Base-by-base conservation (phyloP, 2,329 filamentous ascomycete genomes). In the Cadophora gregata region DNA sequence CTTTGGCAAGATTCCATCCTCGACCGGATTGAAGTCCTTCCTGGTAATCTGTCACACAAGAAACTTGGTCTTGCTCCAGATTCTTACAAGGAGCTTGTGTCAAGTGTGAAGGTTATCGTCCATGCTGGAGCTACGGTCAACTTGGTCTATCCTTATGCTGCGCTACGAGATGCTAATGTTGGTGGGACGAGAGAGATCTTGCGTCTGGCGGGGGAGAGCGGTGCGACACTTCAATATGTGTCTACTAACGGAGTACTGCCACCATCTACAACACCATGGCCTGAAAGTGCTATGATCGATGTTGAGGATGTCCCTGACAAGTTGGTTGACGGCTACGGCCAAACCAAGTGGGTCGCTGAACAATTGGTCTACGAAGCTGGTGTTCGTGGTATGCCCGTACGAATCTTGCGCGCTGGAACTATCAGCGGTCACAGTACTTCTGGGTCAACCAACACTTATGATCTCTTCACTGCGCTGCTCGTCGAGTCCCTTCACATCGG, bases 291-390 rank as follows among this genome's bases (percentile, higher is more conserved):
- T 10, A 88, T 90, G 80, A 81, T 94, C 19, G 82, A 84, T 33
- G 84, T 92, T 4, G 85, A 90, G 14, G 86, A 89, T 56, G 91
- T 93, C 0, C 88, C 90, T 0, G 65, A 85, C 82, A 51, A 90
- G 76, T 86, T 97, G 1, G 88, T 88, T 58, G 97, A 92, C 2
- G 94, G 95, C 6, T 97, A 97, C 75, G 93, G 94, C 5, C 93
- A 97, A 78, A 89, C 88, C 71, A 97, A 97, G 80, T 97, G 93
- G 93, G 91, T 82, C 27, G 82, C 81, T 3, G 86, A 89, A 73
- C 79, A 86, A 60, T 83, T 97, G 50, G 87, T 93, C 25, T 85
- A 91, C 33, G 91, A 93, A 77, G 93, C 94, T 33, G 91, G 93
- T 59, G 84, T 82, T 65, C 86, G 92, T 66, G 94, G 94, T 3